These are phyloP conservation scores for Syzygium malaccense DNA, from an alignment of 441 rosid species.

Conservation along the genomic window DNA sequence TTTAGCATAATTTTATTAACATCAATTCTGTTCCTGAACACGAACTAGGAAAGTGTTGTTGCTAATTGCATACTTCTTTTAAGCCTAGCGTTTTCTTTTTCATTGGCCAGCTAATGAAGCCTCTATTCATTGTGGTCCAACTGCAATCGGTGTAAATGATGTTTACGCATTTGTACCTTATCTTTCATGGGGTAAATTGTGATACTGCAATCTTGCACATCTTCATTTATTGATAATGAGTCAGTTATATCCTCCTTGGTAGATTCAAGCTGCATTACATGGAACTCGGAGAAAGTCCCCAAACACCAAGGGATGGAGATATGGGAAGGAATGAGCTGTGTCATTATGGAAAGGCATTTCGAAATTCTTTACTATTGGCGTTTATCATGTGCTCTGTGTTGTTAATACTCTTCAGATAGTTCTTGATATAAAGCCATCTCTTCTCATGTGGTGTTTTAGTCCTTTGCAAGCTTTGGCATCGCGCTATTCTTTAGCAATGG, in stretches of 20 bases:
- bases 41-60: neutral
- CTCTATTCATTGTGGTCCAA: neutral
- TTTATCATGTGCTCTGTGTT: neutral
- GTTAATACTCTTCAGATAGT: neutral
- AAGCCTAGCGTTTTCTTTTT: neutral
- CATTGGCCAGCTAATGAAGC: neutral
- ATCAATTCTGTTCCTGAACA: neutral
- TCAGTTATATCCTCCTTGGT: neutral
- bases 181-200: neutral
- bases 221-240: neutral
- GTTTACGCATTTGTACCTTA: fast-evolving
- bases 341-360: neutral
- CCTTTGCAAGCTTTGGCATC: fast-evolving
- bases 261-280: neutral
- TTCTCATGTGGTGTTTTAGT: neutral
- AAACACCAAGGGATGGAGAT: neutral
- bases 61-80: neutral
- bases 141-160: neutral
- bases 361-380: neutral
- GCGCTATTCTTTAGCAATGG: neutral
- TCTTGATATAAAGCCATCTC: neutral
- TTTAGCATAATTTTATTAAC: neutral
- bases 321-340: neutral
- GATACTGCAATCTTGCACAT: neutral
- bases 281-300: neutral